Conservation (phyloP, 2,329 filamentous ascomycete genomes). For the Botrytis porri region DNA sequence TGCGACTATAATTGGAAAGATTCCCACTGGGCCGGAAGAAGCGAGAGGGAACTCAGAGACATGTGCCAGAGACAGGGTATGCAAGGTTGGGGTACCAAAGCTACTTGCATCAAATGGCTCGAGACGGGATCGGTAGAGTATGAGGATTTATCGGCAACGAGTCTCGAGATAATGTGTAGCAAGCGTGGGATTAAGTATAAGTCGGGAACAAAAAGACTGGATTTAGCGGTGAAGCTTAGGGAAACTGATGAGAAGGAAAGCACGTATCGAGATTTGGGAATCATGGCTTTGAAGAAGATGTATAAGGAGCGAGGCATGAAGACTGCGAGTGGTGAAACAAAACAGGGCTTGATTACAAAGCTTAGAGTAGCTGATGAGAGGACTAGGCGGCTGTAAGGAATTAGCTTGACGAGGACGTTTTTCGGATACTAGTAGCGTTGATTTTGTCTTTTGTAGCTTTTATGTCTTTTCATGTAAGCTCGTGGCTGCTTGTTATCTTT, state of each 20-base stretch:
- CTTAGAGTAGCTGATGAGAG: not conserved
- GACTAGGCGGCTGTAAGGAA: not conserved
- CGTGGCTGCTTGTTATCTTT: not conserved
- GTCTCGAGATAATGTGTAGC: not conserved
- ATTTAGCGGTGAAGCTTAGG: not conserved
- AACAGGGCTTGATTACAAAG: not conserved
- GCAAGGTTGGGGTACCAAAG: slow-evolving; percentile 17
- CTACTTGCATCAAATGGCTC: not conserved
- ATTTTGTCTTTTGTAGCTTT: not conserved
- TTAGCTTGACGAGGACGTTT: not conserved
- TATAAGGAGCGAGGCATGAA: not conserved
- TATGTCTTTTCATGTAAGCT: not conserved
- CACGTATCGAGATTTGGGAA: not conserved
- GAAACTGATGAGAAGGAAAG: not conserved
- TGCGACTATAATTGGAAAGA: slow-evolving; percentile 28
- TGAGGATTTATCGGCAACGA: not conserved
- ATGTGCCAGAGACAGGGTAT: slow-evolving; percentile 19
- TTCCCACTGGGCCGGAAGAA: slow-evolving; percentile 28
- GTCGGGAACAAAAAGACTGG: not conserved
- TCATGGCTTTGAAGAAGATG: not conserved
- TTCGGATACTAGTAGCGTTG: not conserved
- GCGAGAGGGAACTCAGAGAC: slow-evolving; percentile 20
- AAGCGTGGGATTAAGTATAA: not conserved
- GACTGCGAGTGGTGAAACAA: not conserved
- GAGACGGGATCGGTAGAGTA: not conserved